Conservation (phyloP, 441 rosid species). For the Flueggea neowawraea region DNA sequence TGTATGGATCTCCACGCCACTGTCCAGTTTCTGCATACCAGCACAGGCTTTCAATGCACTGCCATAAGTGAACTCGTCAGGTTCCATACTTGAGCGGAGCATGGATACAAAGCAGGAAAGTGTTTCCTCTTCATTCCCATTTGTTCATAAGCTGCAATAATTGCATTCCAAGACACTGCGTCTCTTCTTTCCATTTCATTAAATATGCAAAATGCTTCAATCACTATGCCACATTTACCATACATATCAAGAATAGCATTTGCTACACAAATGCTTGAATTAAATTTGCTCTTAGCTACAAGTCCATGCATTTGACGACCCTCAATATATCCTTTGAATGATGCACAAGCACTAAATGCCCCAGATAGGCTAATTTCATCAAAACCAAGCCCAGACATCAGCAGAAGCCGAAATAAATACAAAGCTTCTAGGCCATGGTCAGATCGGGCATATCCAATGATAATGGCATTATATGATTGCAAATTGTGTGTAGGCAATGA, state of each 20-base stretch:
- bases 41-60: constrained; percentile 85
- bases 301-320: constrained; percentile 79
- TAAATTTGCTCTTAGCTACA: constrained; percentile 51
- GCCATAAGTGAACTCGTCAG: constrained; percentile 91
- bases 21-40: constrained; percentile 41
- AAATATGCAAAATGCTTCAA: constrained; percentile 63
- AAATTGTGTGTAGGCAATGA: constrained; percentile 48
- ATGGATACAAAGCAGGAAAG: constrained; percentile 56
- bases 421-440: constrained; percentile 63
- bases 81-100: constrained; percentile 59
- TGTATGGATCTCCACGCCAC: constrained; percentile 70
- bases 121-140: constrained; percentile 53
- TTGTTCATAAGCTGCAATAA: constrained; percentile 84
- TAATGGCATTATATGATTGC: constrained; percentile 85
- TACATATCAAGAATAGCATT: constrained; percentile 92
- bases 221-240: constrained; percentile 77
- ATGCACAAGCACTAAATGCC: constrained; percentile 79
- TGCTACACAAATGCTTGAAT: constrained; percentile 54
- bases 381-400: constrained; percentile 57
- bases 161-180: constrained; percentile 90
- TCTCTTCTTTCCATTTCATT: constrained; percentile 75
- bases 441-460: constrained; percentile 62
- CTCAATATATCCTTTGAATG: constrained; percentile 47
- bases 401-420: constrained; percentile 45
- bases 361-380: constrained; percentile 85